Percentiles rank a stretch among this genome's conserved stretches.
These are phyloP conservation scores for Huntiella moniliformis DNA, from an alignment of 2,329 filamentous ascomycete species.

Conservation along the genomic window DNA sequence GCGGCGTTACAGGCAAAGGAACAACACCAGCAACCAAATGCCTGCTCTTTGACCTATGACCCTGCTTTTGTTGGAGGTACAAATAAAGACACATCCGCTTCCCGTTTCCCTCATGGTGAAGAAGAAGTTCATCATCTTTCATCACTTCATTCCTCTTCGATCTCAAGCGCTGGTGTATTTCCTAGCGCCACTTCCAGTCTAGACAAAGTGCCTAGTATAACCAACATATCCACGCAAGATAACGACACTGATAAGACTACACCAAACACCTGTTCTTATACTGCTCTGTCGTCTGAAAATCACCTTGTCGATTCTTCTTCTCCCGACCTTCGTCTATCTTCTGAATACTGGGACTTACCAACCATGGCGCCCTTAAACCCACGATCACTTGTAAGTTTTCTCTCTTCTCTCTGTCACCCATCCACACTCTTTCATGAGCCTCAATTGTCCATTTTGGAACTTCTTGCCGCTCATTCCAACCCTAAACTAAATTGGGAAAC, in stretches of 20 bases:
- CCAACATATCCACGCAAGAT: neutral
- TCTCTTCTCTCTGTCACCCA: neutral
- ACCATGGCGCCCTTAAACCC: slow-evolving; percentile 38
- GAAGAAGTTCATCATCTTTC: neutral
- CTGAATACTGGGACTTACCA: slow-evolving; percentile 34
- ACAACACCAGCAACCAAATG: too few species aligned
- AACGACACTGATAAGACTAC: neutral
- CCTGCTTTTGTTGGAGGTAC: neutral
- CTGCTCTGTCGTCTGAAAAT: neutral
- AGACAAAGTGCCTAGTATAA: neutral
- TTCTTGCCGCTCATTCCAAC: neutral
- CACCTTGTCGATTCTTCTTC: neutral
- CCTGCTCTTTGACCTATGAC: too few species aligned
- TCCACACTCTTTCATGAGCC: neutral
- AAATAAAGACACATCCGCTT: neutral
- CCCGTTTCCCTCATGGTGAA: neutral
- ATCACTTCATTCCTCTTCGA: neutral
- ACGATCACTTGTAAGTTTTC: slow-evolving; percentile 31
- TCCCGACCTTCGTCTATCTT: neutral
- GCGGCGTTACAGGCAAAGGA: neutral
- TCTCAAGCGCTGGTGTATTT: neutral
- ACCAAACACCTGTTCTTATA: neutral
- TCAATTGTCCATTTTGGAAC: neutral
- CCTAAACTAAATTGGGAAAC: neutral
- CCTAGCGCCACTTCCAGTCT: neutral